phyloP scores from a whole-genome alignment of 495 filamentous ascomycete genomes.

The Tuber brumale region DNA sequence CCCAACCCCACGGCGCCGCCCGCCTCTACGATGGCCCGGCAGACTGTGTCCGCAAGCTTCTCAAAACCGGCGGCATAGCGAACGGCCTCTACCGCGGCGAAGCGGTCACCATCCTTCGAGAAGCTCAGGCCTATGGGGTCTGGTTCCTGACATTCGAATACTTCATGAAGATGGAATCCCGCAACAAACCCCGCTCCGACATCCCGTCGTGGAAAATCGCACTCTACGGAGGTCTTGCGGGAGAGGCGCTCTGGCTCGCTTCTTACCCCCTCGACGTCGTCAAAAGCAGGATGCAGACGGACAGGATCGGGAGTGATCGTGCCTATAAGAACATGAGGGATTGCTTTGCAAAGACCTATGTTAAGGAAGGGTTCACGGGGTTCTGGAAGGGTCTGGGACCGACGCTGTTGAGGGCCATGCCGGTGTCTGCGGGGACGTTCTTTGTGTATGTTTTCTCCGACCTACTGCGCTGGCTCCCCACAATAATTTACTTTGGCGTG shows the following conservation, averaged over 20 bases:
- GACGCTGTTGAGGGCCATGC: conserved; percentile 94
- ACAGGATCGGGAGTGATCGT: conserved; percentile 65
- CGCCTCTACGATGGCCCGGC: conserved; percentile 76
- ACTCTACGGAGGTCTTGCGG: conserved; percentile 84
- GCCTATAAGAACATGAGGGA: conserved; percentile 77
- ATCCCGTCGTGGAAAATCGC: conserved; percentile 80
- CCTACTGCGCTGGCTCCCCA: background rate
- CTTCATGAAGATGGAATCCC: conserved; percentile 87
- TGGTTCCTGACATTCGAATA: conserved; percentile 97
- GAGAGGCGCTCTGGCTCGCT: conserved; percentile 84
- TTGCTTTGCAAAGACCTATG: conserved; percentile 78
- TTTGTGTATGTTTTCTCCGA: conserved; percentile 52
- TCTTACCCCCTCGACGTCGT: conserved; percentile 95
- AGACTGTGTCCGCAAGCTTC: conserved; percentile 84
- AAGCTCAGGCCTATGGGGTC: conserved; percentile 87
- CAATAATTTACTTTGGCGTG: background rate
- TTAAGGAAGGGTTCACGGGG: conserved; percentile 66
- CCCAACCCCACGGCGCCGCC: conserved; percentile 77
- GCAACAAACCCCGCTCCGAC: conserved; percentile 64
- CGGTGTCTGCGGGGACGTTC: conserved; percentile 94
- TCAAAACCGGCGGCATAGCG: conserved; percentile 55
- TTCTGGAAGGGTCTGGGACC: conserved; percentile 96
- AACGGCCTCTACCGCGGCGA: conserved; percentile 78
- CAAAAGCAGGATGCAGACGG: conserved; percentile 99
- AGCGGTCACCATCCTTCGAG: conserved; percentile 75